phyloP scores from a whole-genome alignment of 352 stramenopile species.

The Phytophthora crassamura region DNA sequence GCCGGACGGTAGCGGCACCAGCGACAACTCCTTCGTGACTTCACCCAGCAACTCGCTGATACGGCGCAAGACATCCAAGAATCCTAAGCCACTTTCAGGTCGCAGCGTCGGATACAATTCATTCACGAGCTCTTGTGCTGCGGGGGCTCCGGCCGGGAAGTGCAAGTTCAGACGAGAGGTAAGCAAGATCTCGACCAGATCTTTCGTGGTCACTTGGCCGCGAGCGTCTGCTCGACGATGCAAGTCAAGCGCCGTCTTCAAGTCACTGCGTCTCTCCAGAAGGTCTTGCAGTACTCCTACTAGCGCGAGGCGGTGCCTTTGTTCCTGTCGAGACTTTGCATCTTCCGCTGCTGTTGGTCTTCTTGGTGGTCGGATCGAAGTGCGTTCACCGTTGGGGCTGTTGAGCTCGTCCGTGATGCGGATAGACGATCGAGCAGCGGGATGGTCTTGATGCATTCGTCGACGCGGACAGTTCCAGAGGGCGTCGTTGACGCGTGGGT shows the following conservation, averaged over 20 bases:
- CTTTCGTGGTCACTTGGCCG: conserved; percentile 62
- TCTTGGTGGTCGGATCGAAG: conserved; percentile 7
- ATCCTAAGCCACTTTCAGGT: conserved; percentile 42
- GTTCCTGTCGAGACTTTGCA: conserved; percentile 29
- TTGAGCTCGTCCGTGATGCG: conserved; percentile 54
- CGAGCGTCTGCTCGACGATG: conserved; percentile 63
- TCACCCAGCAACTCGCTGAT: conserved; percentile 64
- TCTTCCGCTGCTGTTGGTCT: conserved; percentile 20
- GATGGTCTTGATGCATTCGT: conserved; percentile 68
- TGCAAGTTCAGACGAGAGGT: conserved; percentile 67
- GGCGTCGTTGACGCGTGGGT: conserved; percentile 45
- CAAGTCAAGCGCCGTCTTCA: conserved; percentile 78
- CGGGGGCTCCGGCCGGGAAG: conserved; percentile 55
- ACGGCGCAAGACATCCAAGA: conserved; percentile 70
- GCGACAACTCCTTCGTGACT: conserved; percentile 41
- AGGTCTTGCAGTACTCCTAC: conserved; percentile 74
- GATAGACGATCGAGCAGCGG: conserved; percentile 62
- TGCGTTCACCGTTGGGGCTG: conserved; percentile 17
- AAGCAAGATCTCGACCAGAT: conserved; percentile 71
- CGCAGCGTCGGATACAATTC: conserved; percentile 54
- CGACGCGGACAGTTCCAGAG: conserved; percentile 74
- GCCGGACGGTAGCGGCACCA: conserved; percentile 8
- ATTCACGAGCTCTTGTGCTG: conserved; percentile 63
- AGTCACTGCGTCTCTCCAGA: conserved; percentile 68
- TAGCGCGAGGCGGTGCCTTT: conserved; percentile 43